Conservation (phyloP, 306 rosid genomes). For the Malus orientalis region DNA sequence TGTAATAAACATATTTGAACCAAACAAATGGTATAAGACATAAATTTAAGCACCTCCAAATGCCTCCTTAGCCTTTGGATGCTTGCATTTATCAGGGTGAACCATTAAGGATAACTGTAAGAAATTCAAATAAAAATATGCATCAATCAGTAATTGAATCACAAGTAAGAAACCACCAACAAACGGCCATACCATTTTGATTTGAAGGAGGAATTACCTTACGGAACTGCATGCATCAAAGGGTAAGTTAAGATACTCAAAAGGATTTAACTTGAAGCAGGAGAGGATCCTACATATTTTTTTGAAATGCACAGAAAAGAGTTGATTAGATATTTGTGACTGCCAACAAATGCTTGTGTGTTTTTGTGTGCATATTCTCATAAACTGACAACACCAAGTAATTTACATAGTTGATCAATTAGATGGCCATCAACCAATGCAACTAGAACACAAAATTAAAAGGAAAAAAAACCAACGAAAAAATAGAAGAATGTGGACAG, state of each 20-base stretch:
- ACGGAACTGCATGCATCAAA: constrained; percentile 81
- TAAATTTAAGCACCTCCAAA: constrained; percentile 61
- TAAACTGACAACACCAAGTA: neutral
- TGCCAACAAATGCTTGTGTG: neutral
- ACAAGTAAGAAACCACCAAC: neutral
- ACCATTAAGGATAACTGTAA: constrained; percentile 76
- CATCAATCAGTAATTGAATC: constrained; percentile 1
- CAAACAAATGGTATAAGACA: constrained; percentile 9
- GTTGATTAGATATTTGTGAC: constrained; percentile 12
- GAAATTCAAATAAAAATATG: neutral
- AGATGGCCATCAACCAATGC: neutral
- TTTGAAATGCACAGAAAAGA: neutral
- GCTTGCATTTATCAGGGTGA: constrained; percentile 99
- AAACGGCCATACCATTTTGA: constrained; percentile 1
- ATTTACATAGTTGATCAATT: neutral
- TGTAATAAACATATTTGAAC: neutral
- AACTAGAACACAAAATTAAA: neutral
- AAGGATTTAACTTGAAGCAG: constrained; percentile 90
- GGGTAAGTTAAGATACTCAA: constrained; percentile 68
- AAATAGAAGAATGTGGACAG: neutral
- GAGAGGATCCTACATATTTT: constrained; percentile 60
- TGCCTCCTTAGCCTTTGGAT: constrained; percentile 97
- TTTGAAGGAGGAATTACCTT: constrained; percentile 47
- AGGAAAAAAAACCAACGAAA: neutral
- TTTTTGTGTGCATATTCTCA: neutral